A percentile compares a stretch with the other conserved stretches of the same genome.
These are phyloP conservation scores for Brasenia schreberi DNA, from an alignment of 164 flowering plant genomes.

Conservation along the genomic window DNA sequence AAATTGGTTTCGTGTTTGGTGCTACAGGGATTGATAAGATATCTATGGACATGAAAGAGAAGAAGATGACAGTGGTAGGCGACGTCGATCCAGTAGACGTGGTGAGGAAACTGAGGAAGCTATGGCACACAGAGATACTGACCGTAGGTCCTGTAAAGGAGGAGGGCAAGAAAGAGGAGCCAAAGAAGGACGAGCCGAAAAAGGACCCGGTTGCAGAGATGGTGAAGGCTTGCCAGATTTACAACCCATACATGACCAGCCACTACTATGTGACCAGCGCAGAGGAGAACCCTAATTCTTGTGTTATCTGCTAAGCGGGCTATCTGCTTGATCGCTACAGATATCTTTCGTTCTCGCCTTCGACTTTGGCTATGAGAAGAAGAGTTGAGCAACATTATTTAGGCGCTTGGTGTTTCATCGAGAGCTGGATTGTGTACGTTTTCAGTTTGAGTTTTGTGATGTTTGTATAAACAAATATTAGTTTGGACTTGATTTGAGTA, in stretches of 20 bases:
- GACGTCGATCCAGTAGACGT: constrained; percentile 55
- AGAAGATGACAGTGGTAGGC: constrained; percentile 63
- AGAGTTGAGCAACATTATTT: too few species aligned
- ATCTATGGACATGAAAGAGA: constrained; percentile 66
- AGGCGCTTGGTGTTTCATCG: too few species aligned
- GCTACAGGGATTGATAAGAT: constrained; percentile 64
- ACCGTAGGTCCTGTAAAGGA: constrained; percentile 49
- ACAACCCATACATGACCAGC: constrained; percentile 44
- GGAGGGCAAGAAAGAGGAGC: constrained; percentile 20
- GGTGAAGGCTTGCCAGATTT: constrained; percentile 34
- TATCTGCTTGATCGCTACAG: too few species aligned
- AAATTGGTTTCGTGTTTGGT: background rate
- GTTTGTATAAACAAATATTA: too few species aligned
- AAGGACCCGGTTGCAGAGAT: constrained; percentile 31
- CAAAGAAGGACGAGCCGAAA: constrained; percentile 17
- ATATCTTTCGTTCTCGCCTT: too few species aligned
- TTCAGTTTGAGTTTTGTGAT: too few species aligned
- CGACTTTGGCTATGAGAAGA: too few species aligned
- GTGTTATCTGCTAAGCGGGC: constrained; percentile 17
- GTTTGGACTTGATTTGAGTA: too few species aligned
- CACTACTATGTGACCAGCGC: constrained; percentile 50
- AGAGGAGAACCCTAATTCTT: constrained; percentile 80
- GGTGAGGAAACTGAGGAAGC: constrained; percentile 36
- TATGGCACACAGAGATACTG: constrained; percentile 36
- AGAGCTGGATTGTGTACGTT: too few species aligned